Conservation (phyloP, 306 rosid genomes). For the Dryas alaskensis region DNA sequence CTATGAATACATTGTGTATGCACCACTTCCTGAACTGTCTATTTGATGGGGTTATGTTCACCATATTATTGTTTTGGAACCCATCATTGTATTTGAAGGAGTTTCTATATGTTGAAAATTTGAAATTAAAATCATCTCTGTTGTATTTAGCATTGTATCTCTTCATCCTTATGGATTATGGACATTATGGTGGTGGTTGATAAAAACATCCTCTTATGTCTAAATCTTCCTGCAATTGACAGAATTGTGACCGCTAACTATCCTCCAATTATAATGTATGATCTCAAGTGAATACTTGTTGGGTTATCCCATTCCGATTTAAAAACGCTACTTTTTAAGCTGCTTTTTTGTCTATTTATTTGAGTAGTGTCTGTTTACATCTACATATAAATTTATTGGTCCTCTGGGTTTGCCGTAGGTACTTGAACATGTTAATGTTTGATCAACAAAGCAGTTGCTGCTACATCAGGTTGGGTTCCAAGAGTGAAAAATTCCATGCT, state of each 20-base stretch:
- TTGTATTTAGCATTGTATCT: background rate
- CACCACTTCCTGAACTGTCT: background rate
- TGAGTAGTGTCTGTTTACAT: background rate
- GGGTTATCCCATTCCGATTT: background rate
- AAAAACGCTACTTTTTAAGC: too few species aligned
- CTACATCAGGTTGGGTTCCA: slow-evolving; percentile 5
- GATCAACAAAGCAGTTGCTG: slow-evolving; percentile 15
- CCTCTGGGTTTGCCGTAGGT: slow-evolving; percentile 19
- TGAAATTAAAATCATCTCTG: background rate
- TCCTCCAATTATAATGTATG: background rate
- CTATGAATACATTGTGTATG: background rate
- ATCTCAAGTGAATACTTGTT: background rate
- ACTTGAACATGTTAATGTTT: slow-evolving; percentile 17
- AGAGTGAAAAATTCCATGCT: slow-evolving; percentile 9
- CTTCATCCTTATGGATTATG: background rate
- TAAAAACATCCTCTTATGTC: background rate
- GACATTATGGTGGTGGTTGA: background rate
- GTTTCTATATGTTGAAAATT: background rate
- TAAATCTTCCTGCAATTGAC: background rate
- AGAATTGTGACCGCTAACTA: background rate
- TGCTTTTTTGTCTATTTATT: background rate
- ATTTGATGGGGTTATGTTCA: background rate
- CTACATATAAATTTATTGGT: background rate
- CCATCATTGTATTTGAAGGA: background rate
- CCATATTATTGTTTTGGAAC: background rate